Percentiles rank a stretch among this genome's conserved stretches.
Conservation (phyloP, 768 basidiomycete species). For the Galerina sulciceps region DNA sequence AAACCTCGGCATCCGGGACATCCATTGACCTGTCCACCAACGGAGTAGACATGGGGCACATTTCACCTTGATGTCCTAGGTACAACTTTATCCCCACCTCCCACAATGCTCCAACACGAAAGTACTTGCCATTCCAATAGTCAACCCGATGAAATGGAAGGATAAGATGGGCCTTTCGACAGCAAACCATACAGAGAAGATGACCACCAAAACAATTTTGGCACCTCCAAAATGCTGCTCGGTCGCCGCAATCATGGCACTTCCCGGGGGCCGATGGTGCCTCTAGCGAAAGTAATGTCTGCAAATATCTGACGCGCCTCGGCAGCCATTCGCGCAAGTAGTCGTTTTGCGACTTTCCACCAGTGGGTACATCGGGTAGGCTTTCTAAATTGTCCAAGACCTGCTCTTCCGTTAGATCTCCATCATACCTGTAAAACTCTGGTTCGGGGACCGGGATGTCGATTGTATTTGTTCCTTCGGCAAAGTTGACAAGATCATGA, state of each 20-base stretch:
- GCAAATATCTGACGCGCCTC: not conserved
- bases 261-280: not conserved
- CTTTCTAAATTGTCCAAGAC: not conserved
- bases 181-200: slow-evolving; percentile 10
- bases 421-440: no score
- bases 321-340: not conserved
- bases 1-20: no score
- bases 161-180: not conserved
- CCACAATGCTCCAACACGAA: slow-evolving; percentile 14
- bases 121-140: slow-evolving; percentile 23
- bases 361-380: not conserved
- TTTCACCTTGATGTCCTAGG: slow-evolving; percentile 24
- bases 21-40: no score
- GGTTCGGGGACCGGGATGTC: no score
- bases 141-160: slow-evolving; percentile 22
- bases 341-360: not conserved
- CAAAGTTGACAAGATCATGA: no score
- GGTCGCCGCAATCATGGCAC: not conserved
- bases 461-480: not conserved
- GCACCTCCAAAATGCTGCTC: no score
- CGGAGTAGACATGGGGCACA: no score
- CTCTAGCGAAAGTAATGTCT: not conserved
- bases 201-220: not conserved
- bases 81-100: slow-evolving; percentile 22
- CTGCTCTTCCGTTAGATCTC: no score